Conservation (phyloP, 164 flowering plant species). For the Platanus orientalis region DNA sequence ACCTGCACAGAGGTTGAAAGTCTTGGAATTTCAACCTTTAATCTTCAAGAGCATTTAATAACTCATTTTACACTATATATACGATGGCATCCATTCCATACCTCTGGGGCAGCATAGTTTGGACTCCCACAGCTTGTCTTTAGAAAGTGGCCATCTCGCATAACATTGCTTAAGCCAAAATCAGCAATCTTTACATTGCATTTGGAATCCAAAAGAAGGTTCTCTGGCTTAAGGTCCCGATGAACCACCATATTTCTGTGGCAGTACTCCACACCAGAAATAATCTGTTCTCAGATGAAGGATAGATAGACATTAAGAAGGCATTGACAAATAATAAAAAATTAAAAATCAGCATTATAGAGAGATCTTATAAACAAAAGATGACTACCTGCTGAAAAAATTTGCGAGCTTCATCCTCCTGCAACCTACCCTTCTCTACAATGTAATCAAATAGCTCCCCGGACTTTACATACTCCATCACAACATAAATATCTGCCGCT, state of each 20-base stretch:
- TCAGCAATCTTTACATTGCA: slow-evolving; percentile 1
- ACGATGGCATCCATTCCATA: neutral
- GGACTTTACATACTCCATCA: neutral
- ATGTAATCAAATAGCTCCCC: neutral
- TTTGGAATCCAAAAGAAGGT: neutral
- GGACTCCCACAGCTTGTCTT: neutral
- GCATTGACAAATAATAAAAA: neutral
- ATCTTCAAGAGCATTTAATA: no score
- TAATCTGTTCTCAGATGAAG: neutral
- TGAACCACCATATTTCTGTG: slow-evolving; percentile 3
- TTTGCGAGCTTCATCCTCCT: neutral
- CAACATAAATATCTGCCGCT: neutral
- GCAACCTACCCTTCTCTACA: slow-evolving; percentile 1
- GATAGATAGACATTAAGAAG: neutral
- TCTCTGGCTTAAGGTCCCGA: neutral
- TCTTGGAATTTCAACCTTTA: no score
- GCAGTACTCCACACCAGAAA: slow-evolving; percentile 2
- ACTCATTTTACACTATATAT: no score
- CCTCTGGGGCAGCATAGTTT: neutral
- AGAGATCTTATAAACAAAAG: neutral
- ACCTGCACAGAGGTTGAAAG: neutral
- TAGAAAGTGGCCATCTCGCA: neutral
- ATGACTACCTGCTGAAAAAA: neutral
- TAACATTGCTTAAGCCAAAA: neutral
- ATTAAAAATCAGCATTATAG: neutral